phyloP scores from a whole-genome alignment of 805 yeast species.

The Myxozyma monticola region DNA sequence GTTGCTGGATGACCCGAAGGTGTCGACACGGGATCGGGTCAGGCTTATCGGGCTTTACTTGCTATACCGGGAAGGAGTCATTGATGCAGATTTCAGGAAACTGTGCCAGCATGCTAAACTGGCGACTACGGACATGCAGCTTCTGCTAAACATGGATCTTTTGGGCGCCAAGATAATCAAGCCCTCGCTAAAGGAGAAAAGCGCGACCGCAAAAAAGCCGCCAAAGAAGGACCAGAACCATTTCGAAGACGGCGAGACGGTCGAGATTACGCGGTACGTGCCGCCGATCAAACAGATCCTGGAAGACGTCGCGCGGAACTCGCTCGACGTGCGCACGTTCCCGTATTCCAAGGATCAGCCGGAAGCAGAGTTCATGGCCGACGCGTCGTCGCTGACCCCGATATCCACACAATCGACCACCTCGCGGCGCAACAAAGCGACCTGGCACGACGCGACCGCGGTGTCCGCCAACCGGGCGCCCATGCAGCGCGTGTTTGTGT shows the following conservation, averaged over 20 bases:
- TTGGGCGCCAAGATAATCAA: conserved; percentile 61
- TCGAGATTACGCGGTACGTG: conserved; percentile 55
- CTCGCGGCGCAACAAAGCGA: conserved; percentile 22
- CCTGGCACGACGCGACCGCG: conserved; percentile 22
- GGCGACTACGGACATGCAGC: conserved; percentile 47
- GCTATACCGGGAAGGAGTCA: conserved; percentile 76
- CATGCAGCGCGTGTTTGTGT: conserved; percentile 72
- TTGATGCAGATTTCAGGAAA: conserved; percentile 70
- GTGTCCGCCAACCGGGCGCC: conserved; percentile 26
- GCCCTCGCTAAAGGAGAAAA: conserved; percentile 42
- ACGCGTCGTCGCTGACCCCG: neutral
- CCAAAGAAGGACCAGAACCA: conserved; percentile 21
- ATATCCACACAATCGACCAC: conserved; percentile 7
- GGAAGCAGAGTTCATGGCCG: conserved; percentile 38
- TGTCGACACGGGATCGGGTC: conserved; percentile 62
- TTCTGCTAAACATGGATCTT: conserved; percentile 57
- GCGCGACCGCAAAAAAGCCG: conserved; percentile 45
- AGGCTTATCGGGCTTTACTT: conserved; percentile 75
- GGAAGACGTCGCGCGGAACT: conserved; percentile 48
- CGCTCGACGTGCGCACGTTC: conserved; percentile 59
- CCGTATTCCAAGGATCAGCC: conserved; percentile 80
- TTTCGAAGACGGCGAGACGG: conserved; percentile 4
- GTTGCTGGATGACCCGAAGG: conserved; percentile 46
- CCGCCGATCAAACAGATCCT: conserved; percentile 67
- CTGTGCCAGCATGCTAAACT: conserved; percentile 56